Evolutionary conservation across 129 eudicot genomes (phyloP).

Genomic region (Glebionis coronaria): DNA sequence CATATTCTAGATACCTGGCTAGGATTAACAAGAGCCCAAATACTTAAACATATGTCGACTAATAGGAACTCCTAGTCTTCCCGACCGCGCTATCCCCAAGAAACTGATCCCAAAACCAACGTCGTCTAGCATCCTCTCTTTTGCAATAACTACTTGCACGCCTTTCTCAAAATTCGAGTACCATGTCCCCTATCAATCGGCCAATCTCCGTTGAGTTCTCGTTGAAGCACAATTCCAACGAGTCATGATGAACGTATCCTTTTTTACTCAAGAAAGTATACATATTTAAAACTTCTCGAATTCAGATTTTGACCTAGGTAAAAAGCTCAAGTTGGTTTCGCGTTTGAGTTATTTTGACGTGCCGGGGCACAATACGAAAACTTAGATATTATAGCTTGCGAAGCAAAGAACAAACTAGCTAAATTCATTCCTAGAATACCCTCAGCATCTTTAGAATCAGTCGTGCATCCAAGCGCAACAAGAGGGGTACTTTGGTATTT

Average conservation of each 20-base stretch:
- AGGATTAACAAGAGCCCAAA: too few species aligned
- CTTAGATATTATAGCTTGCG: constrained; percentile 37
- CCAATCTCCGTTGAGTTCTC: constrained; percentile 49
- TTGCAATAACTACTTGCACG: too few species aligned
- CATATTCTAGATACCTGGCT: too few species aligned
- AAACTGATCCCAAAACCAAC: constrained; percentile 74
- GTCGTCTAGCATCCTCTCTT: constrained; percentile 52
- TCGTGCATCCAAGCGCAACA: constrained; percentile 62
- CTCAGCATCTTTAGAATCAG: constrained; percentile 55
- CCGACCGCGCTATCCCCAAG: constrained; percentile 71
- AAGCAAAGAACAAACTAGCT: constrained; percentile 55
- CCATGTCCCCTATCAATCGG: constrained; percentile 70
- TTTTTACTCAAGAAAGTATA: constrained; percentile 40
- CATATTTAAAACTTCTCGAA: constrained; percentile 41
- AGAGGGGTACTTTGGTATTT: constrained; percentile 68
- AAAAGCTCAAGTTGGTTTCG: constrained; percentile 47
- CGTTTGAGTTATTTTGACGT: constrained; percentile 29
- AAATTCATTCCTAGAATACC: constrained; percentile 88
- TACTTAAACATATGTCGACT: too few species aligned
- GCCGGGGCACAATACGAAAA: constrained; percentile 74
- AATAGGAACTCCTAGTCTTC: constrained; percentile 52
- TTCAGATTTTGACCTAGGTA: constrained; percentile 75
- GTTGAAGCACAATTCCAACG: constrained; percentile 75
- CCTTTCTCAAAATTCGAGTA: constrained; percentile 51
- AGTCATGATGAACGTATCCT: constrained; percentile 50